Percentiles rank a stretch among this genome's conserved stretches.
Conservation (phyloP, 106 monocot genomes). For the Dendrobium nobile region DNA sequence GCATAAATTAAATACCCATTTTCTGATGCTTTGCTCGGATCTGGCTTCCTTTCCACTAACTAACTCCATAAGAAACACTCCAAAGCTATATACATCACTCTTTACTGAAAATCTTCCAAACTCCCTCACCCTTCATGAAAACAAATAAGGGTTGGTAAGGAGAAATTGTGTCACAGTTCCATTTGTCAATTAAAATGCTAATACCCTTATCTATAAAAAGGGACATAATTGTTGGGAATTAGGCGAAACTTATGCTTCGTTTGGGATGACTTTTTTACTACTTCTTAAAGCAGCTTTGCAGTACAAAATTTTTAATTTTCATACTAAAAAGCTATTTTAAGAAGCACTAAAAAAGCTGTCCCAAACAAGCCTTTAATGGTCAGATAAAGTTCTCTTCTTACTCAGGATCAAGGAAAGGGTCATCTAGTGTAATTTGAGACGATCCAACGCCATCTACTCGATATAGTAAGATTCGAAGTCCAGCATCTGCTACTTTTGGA, state of each 20-base stretch:
- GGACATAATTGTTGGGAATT: background rate
- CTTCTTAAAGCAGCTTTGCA: too few relatives aligned
- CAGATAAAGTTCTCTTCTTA: slow-evolving; percentile 15
- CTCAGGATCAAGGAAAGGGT: slow-evolving; percentile 80
- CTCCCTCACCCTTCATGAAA: slow-evolving; percentile 44
- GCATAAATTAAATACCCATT: slow-evolving; percentile 53
- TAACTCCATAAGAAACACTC: slow-evolving; percentile 88
- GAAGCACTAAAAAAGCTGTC: too few relatives aligned
- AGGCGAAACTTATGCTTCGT: background rate
- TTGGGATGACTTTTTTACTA: too few relatives aligned
- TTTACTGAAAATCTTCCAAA: slow-evolving; percentile 46
- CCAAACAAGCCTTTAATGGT: background rate
- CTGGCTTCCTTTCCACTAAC: slow-evolving; percentile 56
- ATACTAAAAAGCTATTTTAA: too few relatives aligned
- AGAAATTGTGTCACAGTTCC: background rate
- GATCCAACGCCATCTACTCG: slow-evolving; percentile 44
- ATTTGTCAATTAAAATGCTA: background rate
- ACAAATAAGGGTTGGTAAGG: background rate
- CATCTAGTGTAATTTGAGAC: slow-evolving; percentile 30
- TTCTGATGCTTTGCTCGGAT: slow-evolving; percentile 48
- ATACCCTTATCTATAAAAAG: background rate
- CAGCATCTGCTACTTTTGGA: slow-evolving; percentile 90
- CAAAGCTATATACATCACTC: slow-evolving; percentile 95
- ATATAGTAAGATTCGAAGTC: slow-evolving; percentile 52
- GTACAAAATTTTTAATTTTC: too few relatives aligned